phyloP scores from a whole-genome alignment of 257 asterid species.

The Solanum stenotomum region DNA sequence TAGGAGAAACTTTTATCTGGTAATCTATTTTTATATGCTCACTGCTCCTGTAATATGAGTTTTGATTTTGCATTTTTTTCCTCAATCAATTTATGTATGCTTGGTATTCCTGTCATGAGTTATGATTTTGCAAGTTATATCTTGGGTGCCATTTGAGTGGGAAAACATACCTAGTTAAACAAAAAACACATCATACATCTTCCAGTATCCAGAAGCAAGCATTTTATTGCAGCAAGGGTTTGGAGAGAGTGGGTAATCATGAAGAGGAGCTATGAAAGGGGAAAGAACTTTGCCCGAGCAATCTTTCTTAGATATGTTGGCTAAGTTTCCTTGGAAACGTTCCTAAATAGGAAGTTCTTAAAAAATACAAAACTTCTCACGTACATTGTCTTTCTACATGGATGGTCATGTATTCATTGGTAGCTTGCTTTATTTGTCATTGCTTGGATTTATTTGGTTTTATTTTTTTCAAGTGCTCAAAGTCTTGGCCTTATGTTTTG shows the following conservation, averaged over 20 bases:
- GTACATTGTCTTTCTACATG: not conserved
- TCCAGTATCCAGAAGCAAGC: not conserved
- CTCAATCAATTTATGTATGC: not conserved
- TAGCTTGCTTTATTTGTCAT: not conserved
- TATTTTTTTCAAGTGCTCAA: not conserved
- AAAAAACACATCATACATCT: not conserved
- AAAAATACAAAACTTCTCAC: not conserved
- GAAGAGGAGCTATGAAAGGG: not conserved
- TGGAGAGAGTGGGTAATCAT: not conserved
- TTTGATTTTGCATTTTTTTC: not conserved
- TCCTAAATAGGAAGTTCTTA: not conserved
- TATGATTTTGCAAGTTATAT: not conserved
- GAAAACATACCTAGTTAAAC: not conserved
- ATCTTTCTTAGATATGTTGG: not conserved
- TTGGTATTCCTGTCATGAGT: not conserved
- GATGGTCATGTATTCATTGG: not conserved
- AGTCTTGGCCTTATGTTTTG: not conserved
- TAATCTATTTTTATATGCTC: not conserved
- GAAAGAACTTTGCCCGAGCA: not conserved
- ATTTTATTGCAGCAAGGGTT: not conserved
- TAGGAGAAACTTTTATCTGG: not conserved
- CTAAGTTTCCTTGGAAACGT: not conserved
- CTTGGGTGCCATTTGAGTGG: not conserved
- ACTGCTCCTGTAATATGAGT: not conserved
- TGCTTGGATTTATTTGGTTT: not conserved